phyloP scores from a whole-genome alignment of 106 monocot species.

The Ottelia alismoides region DNA sequence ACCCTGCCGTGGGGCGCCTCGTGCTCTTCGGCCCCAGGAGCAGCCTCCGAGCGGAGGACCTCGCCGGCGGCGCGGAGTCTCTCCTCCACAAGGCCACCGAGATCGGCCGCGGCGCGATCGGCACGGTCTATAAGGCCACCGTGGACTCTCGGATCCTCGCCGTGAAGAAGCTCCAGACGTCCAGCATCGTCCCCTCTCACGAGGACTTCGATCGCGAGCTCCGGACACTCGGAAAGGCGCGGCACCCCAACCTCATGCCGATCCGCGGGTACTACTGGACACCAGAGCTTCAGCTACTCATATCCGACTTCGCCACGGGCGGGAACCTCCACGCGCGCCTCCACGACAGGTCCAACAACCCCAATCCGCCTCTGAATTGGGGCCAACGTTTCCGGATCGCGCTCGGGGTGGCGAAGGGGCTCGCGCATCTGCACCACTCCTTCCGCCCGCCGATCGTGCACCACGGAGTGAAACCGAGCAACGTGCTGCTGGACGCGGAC shows the following conservation, averaged over 20 bases:
- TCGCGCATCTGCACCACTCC: conserved; percentile 60
- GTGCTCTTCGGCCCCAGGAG: conserved; percentile 43
- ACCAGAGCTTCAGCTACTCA: too few species aligned
- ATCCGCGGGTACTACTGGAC: conserved; percentile 87
- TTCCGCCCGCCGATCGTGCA: conserved; percentile 53
- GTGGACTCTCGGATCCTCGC: too few species aligned
- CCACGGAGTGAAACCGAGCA: too few species aligned
- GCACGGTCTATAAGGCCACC: too few species aligned
- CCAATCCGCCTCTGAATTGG: conserved; percentile 31
- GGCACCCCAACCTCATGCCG: conserved; percentile 54
- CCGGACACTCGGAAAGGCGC: conserved; percentile 43
- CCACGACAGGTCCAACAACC: too few species aligned
- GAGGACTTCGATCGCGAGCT: too few species aligned
- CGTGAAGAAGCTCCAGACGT: too few species aligned
- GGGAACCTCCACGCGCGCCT: conserved; percentile 17
- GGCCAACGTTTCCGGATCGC: conserved; percentile 46
- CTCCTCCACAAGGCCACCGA: conserved; percentile 54
- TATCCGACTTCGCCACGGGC: too few species aligned
- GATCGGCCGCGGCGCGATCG: conserved; percentile 51
- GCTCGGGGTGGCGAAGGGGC: conserved; percentile 40
- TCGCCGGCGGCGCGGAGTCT: conserved; percentile 26
- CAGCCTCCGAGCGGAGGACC: conserved; percentile 28
- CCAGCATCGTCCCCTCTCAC: too few species aligned
- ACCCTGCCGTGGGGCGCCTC: conserved; percentile 37
- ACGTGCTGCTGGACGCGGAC: conserved; percentile 30